A percentile compares a stretch with the other conserved stretches of the same genome.
Evolutionary conservation across 2,329 filamentous ascomycete genomes (phyloP).

Genomic region (Pseudogymnoascus pannorum): DNA sequence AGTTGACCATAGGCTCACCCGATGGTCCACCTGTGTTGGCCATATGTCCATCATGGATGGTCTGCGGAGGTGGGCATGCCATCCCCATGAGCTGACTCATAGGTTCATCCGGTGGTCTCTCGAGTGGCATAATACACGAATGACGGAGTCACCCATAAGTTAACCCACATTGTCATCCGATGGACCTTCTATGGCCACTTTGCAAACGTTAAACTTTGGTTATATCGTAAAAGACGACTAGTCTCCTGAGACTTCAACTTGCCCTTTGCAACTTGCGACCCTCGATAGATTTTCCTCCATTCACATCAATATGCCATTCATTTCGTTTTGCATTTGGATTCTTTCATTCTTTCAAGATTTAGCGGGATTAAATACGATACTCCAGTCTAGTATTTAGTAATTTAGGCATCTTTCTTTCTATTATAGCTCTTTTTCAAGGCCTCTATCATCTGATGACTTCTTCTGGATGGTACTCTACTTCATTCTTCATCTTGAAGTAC

Average conservation of each 20-base stretch:
- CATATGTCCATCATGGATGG: not conserved
- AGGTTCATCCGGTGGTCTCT: not conserved
- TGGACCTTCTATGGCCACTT: not conserved
- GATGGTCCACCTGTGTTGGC: not conserved
- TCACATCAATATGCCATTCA: slow-evolving; percentile 10
- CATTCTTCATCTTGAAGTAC: slow-evolving; percentile 13
- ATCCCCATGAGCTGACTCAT: not conserved
- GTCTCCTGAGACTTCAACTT: not conserved
- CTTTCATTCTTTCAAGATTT: slow-evolving; percentile 10
- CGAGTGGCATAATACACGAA: not conserved
- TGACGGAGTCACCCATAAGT: not conserved
- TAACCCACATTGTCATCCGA: not conserved
- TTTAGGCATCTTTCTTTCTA: slow-evolving; percentile 12
- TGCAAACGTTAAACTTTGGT: not conserved
- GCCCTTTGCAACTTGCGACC: not conserved
- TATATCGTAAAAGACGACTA: not conserved
- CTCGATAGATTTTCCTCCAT: not conserved
- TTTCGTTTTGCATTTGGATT: slow-evolving; percentile 8
- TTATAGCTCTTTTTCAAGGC: slow-evolving; percentile 11
- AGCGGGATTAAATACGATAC: slow-evolving; percentile 8
- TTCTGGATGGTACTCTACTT: slow-evolving; percentile 5
- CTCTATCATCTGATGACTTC: slow-evolving; percentile 11
- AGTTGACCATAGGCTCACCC: too few relatives aligned
- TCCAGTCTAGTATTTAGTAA: slow-evolving; percentile 11
- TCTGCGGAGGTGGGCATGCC: not conserved